Base-by-base conservation (phyloP, 1,284 basidiomycete genomes). In the Irpex lacteus region DNA sequence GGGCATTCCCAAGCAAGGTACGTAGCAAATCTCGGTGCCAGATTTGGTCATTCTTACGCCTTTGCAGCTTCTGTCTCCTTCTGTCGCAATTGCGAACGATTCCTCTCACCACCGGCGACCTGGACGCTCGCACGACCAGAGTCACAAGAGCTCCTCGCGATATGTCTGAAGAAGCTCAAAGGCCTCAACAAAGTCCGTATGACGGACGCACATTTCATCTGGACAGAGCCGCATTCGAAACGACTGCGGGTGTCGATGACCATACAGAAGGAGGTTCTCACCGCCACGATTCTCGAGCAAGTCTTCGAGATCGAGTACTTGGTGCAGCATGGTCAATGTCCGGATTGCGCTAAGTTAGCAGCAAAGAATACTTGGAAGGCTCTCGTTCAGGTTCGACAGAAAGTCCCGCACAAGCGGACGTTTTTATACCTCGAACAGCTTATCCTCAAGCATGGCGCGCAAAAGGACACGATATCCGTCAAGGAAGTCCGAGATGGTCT, bases 321-420 rank as follows among this genome's bases (percentile, higher is more conserved):
- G 61, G 95, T 99, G 1, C 95, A 98, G 73, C 90, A 98, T 68
- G 94, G 94, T 0, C 97, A 99, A 81, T 99, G 97, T 76, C 90
- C 95, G 0, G 93, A 96, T 71, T 99, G 98, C 75, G 85, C 96
- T 0, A 89, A 89, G 68, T 84, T 98, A 4, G 98, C 97, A 0
- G 97, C 98, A 3, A 99, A 99, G 80, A 98, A 99, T 76, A 98
- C 96, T 0, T 99, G 97, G 98, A 95, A 94, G 72, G 96, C 97
- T 0, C 85, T 95, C 61, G 96, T 99, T 2, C 98, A 99, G 82
- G 95, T 98, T 38, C 89, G 98, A 59, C 97, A 99, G 75, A 99
- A 99, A 80, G 96, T 98, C 59, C 85, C 94, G 9, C 97, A 99
- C 78, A 99, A 99, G 79, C 89, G 98, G 64, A 99, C 98, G 2